phyloP scores from a whole-genome alignment of 2,329 filamentous ascomycete species.

The Fusarium palustre region DNA sequence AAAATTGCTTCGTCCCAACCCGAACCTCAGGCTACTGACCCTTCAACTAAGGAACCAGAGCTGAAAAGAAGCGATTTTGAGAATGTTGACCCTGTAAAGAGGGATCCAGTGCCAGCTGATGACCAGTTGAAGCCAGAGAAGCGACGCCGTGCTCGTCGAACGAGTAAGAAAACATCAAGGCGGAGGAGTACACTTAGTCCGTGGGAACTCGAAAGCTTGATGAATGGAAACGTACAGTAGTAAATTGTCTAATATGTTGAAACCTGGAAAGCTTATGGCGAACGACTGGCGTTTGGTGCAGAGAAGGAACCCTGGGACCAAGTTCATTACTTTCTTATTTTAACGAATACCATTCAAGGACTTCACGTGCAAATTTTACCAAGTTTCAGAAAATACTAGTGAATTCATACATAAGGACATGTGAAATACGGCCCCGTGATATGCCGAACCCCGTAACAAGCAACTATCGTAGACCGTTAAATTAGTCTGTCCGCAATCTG shows the following conservation, averaged over 20 bases:
- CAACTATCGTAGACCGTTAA: not conserved
- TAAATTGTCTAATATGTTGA: conserved; percentile 32
- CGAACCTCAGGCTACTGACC: conserved; percentile 23
- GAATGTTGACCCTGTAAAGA: conserved; percentile 54
- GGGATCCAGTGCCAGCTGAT: conserved; percentile 41
- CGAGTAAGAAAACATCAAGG: conserved; percentile 68
- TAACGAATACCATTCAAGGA: not conserved
- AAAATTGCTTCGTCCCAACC: conserved; percentile 42
- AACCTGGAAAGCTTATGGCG: conserved; percentile 36
- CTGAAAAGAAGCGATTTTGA: conserved; percentile 25
- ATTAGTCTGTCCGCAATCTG: not conserved
- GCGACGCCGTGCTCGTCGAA: conserved; percentile 65
- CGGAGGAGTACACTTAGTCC: conserved; percentile 80
- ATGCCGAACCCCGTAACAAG: not conserved
- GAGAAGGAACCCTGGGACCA: conserved; percentile 13
- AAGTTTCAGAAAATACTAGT: not conserved
- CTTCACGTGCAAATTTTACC: not conserved
- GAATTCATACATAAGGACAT: conserved; percentile 6
- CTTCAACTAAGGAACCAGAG: conserved; percentile 14
- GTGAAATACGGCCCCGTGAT: not conserved
- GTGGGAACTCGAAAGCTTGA: conserved; percentile 77
- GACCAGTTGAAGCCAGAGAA: conserved; percentile 51
- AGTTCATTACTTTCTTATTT: not conserved
- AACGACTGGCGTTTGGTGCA: conserved; percentile 43
- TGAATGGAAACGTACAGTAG: conserved; percentile 61